Percentiles rank a stretch among this genome's conserved stretches.
phyloP scores from a whole-genome alignment of 148 eudicot species.

The Chenopodium formosanum region DNA sequence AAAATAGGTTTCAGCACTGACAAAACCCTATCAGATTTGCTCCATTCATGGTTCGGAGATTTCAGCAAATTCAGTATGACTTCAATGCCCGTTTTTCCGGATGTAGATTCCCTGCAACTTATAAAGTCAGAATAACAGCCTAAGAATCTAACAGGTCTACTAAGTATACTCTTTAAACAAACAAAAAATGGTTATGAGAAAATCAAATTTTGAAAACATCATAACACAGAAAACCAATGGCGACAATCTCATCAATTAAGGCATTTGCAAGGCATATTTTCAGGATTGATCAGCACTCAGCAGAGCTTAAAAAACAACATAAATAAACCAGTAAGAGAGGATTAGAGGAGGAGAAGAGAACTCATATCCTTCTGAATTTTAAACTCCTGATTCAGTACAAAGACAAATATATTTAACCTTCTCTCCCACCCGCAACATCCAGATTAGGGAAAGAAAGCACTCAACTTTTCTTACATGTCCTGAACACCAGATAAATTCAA shows the following conservation, averaged over 20 bases:
- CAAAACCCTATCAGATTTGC: slow-evolving; percentile 47
- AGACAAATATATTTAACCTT: background rate
- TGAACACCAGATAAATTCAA: background rate
- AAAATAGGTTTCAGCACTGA: slow-evolving; percentile 53
- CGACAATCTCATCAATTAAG: background rate
- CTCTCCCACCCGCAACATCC: background rate
- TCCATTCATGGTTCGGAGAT: slow-evolving; percentile 57
- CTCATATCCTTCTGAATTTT: background rate
- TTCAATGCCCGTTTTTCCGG: slow-evolving; percentile 58
- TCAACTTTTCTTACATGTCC: background rate
- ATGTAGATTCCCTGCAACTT: slow-evolving; percentile 45
- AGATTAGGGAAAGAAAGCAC: background rate
- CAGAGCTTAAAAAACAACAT: background rate
- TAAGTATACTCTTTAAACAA: background rate
- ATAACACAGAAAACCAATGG: background rate
- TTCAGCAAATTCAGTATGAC: slow-evolving; percentile 62
- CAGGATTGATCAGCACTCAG: background rate
- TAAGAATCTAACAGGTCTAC: background rate
- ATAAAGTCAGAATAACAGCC: slow-evolving; percentile 9
- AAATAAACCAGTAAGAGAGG: background rate
- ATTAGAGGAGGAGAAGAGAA: background rate
- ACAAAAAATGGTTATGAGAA: background rate
- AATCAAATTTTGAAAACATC: too few relatives aligned
- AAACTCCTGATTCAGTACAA: background rate
- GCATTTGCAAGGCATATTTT: background rate